A percentile compares a stretch with the other conserved stretches of the same genome.
Evolutionary conservation across 352 stramenopile species (phyloP).

Genomic region (Phytophthora foliorum): DNA sequence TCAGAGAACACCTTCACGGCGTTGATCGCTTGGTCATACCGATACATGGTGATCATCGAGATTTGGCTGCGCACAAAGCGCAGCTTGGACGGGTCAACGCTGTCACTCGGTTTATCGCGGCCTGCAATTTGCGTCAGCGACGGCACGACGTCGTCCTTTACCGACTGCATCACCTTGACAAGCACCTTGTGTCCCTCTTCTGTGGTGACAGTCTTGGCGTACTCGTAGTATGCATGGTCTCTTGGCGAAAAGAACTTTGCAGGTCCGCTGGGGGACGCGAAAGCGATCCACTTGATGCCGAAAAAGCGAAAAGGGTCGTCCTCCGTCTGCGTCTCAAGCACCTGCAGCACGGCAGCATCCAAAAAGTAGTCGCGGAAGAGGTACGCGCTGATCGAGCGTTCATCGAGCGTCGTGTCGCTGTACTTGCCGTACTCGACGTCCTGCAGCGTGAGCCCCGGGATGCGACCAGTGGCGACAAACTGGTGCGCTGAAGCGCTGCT

Average conservation of each 20-base stretch:
- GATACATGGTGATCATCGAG: slow-evolving; percentile 74
- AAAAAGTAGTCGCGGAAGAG: slow-evolving; percentile 73
- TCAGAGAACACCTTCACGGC: slow-evolving; percentile 79
- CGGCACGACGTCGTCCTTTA: slow-evolving; percentile 61
- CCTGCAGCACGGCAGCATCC: slow-evolving; percentile 74
- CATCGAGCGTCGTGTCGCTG: slow-evolving; percentile 73
- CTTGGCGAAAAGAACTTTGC: slow-evolving; percentile 64
- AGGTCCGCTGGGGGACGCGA: slow-evolving; percentile 43
- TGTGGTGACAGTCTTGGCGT: slow-evolving; percentile 55
- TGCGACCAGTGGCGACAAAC: slow-evolving; percentile 69
- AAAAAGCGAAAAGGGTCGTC: slow-evolving; percentile 79
- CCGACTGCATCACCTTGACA: slow-evolving; percentile 66
- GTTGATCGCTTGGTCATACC: slow-evolving; percentile 58
- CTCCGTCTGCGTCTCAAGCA: slow-evolving; percentile 64
- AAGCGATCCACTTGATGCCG: slow-evolving; percentile 82
- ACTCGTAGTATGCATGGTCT: slow-evolving; percentile 74
- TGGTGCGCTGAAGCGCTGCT: slow-evolving; percentile 34
- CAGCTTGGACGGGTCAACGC: slow-evolving; percentile 46
- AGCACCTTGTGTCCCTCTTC: slow-evolving; percentile 64
- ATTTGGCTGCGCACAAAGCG: slow-evolving; percentile 65
- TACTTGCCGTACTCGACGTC: slow-evolving; percentile 80
- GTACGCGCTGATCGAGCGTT: slow-evolving; percentile 68
- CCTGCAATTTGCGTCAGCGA: slow-evolving; percentile 35
- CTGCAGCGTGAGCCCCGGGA: slow-evolving; percentile 64
- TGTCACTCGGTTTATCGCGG: slow-evolving; percentile 41